Percentiles rank a stretch among this genome's conserved stretches.
phyloP scores from a whole-genome alignment of 768 basidiomycete species.

The Lyophyllum atratum region DNA sequence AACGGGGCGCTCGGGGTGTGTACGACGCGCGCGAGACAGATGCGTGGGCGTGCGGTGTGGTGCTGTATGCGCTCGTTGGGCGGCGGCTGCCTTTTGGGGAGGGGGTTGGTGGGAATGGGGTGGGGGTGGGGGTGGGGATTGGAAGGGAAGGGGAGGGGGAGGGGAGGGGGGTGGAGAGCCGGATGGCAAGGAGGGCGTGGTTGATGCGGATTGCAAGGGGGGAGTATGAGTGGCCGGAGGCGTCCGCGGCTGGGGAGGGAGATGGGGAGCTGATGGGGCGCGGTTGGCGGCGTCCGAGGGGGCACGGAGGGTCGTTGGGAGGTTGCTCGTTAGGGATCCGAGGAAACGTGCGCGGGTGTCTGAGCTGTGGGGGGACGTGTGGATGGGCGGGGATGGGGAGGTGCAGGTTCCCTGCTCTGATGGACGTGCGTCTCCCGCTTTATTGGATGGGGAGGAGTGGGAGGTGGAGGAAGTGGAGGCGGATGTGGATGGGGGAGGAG shows the following conservation, averaged over 20 bases:
- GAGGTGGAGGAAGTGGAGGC: slow-evolving; percentile 13
- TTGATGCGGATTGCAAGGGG: slow-evolving; percentile 81
- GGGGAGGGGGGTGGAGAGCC: slow-evolving; percentile 23
- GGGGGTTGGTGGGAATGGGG: slow-evolving; percentile 26
- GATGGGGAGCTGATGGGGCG: slow-evolving; percentile 34
- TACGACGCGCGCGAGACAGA: slow-evolving; percentile 89
- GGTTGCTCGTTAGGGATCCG: slow-evolving; percentile 72
- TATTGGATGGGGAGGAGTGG: slow-evolving; percentile 15
- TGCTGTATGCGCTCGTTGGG: slow-evolving; percentile 74
- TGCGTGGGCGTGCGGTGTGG: slow-evolving; percentile 90
- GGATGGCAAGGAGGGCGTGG: slow-evolving; percentile 52
- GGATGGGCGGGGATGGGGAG: slow-evolving; percentile 38
- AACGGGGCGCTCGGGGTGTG: slow-evolving; percentile 34
- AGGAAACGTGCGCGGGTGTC: slow-evolving; percentile 59
- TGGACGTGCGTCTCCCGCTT: neutral
- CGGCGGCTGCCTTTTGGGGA: slow-evolving; percentile 77
- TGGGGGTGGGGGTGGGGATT: slow-evolving; percentile 20
- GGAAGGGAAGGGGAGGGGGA: slow-evolving; percentile 40
- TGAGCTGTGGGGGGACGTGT: slow-evolving; percentile 63
- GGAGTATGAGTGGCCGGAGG: slow-evolving; percentile 72
- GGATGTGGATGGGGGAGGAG: slow-evolving; percentile 6
- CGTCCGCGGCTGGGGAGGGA: neutral
- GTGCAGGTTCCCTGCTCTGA: neutral
- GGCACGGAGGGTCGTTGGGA: slow-evolving; percentile 55
- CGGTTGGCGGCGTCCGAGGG: slow-evolving; percentile 42